Evolutionary conservation across 371 early-diverging fungal genomes (phyloP).

Genomic region (Mortierella sp.): DNA sequence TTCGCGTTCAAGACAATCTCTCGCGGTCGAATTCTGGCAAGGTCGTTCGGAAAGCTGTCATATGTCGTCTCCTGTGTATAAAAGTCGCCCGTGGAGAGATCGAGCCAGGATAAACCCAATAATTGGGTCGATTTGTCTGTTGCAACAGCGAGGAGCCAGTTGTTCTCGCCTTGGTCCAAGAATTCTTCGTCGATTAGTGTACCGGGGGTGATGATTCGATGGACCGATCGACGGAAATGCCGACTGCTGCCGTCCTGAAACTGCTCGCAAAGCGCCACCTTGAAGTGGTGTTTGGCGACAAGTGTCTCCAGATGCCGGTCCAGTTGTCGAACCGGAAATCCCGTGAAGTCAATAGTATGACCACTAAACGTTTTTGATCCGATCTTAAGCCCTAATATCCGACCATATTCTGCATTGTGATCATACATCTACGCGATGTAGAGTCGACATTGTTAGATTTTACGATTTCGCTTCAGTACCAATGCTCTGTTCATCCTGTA

Average conservation of each 20-base stretch:
- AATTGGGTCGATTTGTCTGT: constrained; percentile 30
- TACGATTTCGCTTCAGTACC: too few species aligned
- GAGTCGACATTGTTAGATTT: not conserved
- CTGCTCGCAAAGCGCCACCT: constrained; percentile 92
- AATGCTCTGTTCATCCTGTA: too few species aligned
- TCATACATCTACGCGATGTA: constrained; percentile 68
- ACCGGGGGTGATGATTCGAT: constrained; percentile 89
- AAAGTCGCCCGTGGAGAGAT: constrained; percentile 93
- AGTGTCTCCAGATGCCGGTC: constrained; percentile 84
- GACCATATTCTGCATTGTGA: constrained; percentile 78
- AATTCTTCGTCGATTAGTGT: constrained; percentile 84
- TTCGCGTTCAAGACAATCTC: constrained; percentile 77
- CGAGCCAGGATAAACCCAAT: constrained; percentile 90
- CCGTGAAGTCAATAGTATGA: constrained; percentile 72
- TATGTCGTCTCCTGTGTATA: constrained; percentile 67
- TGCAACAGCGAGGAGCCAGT: constrained; percentile 72
- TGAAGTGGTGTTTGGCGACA: constrained; percentile 70
- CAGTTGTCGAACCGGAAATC: constrained; percentile 78
- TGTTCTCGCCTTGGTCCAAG: constrained; percentile 68
- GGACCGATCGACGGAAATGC: constrained; percentile 73
- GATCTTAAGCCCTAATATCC: constrained; percentile 76
- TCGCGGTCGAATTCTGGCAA: constrained; percentile 85
- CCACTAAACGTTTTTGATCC: constrained; percentile 62
- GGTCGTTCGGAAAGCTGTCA: constrained; percentile 67
- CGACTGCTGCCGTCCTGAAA: constrained; percentile 58